Evolutionary conservation across 805 yeast genomes (phyloP), one percentile per base, ranked within the genome.

Genomic region (Zygoascus ofunaensis): DNA sequence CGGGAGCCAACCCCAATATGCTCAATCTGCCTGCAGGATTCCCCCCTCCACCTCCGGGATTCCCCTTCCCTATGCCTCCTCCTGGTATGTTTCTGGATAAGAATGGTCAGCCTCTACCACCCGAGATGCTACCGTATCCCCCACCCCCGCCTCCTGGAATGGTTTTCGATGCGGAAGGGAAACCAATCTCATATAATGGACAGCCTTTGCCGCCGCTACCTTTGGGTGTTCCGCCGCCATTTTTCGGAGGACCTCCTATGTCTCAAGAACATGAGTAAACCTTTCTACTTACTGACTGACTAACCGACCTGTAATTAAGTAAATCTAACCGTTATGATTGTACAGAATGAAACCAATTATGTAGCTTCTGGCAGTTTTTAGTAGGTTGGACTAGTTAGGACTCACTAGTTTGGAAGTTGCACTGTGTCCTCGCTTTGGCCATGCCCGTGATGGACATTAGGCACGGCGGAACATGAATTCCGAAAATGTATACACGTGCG

Each of bases 41-140:
- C 14, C 43, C 43, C 20, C 41, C 43, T 19, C 45, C 47, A 7
- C 49, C 42, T 2, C 35, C 36, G 4, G 43, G 38, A 15, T 28
- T 39, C 21, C 45, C 23, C 20, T 24, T 41, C 21, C 40, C 34
- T 14, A 42, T 42, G 18, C 45, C 51, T 14, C 54, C 54, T 14
- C 54, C 54, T 18, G 53, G 49, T n/a, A 41, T 48, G 43, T 40
- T 43, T 37, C 28, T 47, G 21, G 52, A 44, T 7, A 47, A 43
- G 33, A 35, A 45, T 23, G 52, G 50, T 30, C 46, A 45, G 21
- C 53, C 49, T 4, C 49, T 44, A 5, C 51, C 48, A 5, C 51
- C 49, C 15, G 48, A 43, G 3, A 40, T 47, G 46, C 37, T 34
- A 15, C 44, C 37, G 3, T 39, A 41, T 17, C 40, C 45, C 15